A percentile compares a stretch with the other conserved stretches of the same genome.
Evolutionary conservation across 805 yeast species (phyloP).

Genomic region (Lachancea quebecensis): DNA sequence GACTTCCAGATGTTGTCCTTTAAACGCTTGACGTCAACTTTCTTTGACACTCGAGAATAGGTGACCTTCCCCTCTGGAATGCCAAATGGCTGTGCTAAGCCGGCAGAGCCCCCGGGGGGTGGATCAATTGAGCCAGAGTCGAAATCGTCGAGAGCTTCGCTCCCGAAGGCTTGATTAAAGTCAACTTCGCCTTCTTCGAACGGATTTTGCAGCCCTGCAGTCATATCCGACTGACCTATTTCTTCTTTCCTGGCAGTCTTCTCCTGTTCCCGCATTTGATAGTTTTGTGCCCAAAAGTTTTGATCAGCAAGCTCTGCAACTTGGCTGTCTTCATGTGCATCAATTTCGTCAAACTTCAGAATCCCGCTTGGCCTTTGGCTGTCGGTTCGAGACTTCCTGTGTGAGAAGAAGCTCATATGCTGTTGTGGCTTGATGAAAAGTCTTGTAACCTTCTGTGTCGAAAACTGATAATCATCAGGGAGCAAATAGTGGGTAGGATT

Average conservation of each 20-base stretch:
- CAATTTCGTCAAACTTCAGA: constrained; percentile 5
- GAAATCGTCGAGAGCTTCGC: constrained; percentile 23
- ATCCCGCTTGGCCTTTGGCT: background rate
- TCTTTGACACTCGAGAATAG: constrained; percentile 68
- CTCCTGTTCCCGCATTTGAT: constrained; percentile 37
- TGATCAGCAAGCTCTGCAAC: constrained; percentile 47
- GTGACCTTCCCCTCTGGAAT: constrained; percentile 35
- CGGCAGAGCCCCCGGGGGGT: constrained; percentile 2
- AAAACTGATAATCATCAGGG: constrained; percentile 70
- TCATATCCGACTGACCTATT: constrained; percentile 17
- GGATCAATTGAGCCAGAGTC: constrained; percentile 14
- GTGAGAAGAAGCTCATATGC: constrained; percentile 33
- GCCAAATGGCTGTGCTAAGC: constrained; percentile 12
- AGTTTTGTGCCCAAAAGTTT: constrained; percentile 65
- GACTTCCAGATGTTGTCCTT: constrained; percentile 73
- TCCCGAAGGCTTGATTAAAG: constrained; percentile 32
- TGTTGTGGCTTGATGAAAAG: constrained; percentile 62
- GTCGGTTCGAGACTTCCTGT: constrained; percentile 9
- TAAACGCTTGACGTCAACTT: constrained; percentile 65
- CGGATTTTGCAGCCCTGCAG: constrained; percentile 23
- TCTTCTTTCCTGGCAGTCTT: constrained; percentile 22
- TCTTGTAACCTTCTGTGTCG: constrained; percentile 58
- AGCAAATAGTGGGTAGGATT: constrained; percentile 43
- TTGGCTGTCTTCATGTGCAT: constrained; percentile 14
- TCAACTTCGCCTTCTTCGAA: constrained; percentile 32